A percentile compares a stretch with the other conserved stretches of the same genome.
These are phyloP conservation scores for Trametes sanguinea DNA, from an alignment of 768 basidiomycete genomes.

Conservation along the genomic window DNA sequence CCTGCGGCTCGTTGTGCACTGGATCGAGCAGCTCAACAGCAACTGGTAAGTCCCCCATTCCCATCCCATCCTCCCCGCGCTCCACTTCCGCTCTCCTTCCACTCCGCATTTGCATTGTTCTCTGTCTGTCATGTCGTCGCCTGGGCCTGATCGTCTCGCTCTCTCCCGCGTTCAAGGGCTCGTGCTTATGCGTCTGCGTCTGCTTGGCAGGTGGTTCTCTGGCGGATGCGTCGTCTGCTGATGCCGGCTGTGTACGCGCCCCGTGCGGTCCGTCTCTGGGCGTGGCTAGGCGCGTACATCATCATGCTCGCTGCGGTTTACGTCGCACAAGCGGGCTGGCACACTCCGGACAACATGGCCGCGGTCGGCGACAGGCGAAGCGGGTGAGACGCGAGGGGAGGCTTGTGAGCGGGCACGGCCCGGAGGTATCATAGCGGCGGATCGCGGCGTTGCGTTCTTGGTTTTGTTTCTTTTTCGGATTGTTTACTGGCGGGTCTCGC, in stretches of 20 bases:
- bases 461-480: too few relatives aligned
- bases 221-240: constrained; percentile 64
- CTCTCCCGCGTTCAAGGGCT: constrained; percentile 25
- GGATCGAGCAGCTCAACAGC: constrained; percentile 81
- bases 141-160: constrained; percentile 15
- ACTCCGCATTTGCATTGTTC: not conserved
- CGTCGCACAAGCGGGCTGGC: constrained; percentile 10
- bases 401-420: not conserved
- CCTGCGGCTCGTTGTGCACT: constrained; percentile 84
- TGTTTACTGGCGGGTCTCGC: too few relatives aligned
- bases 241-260: constrained; percentile 12
- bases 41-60: constrained; percentile 47
- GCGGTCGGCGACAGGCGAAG: not conserved
- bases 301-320: constrained; percentile 18
- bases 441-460: too few relatives aligned
- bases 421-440: too few relatives aligned
- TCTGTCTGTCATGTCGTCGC: constrained; percentile 2
- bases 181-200: constrained; percentile 26
- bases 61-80: not conserved
- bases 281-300: constrained; percentile 20
- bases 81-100: not conserved
- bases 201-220: constrained; percentile 68
- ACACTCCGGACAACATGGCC: not conserved
- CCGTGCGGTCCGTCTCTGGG: constrained; percentile 13
- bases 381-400: not conserved